phyloP scores from a whole-genome alignment of 2,329 filamentous ascomycete species.

The Aureobasidium subglaciale region DNA sequence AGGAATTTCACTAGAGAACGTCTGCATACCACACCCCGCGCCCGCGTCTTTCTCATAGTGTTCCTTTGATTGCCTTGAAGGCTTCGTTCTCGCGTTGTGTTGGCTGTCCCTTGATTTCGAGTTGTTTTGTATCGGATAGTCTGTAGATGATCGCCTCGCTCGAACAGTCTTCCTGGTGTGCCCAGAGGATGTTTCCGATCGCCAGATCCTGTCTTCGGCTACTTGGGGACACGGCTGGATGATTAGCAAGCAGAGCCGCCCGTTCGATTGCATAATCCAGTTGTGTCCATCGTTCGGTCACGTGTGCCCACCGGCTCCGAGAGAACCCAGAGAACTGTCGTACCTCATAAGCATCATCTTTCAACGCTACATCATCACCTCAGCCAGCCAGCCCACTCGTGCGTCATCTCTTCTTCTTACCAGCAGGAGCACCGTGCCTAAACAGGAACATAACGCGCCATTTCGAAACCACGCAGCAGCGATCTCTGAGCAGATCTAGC shows the following conservation, averaged over 20 bases:
- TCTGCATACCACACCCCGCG: neutral
- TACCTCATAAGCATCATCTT: no score
- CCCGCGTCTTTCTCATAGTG: no score
- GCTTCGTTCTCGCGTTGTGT: no score
- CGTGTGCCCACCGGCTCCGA: no score
- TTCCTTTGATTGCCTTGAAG: neutral
- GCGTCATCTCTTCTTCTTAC: neutral
- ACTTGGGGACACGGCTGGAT: neutral
- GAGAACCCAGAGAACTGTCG: no score
- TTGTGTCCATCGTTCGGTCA: neutral
- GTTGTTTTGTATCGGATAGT: neutral
- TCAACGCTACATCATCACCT: no score
- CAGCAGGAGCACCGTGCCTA: slow-evolving; percentile 6
- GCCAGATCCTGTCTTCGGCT: neutral
- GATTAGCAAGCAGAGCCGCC: slow-evolving; percentile 7
- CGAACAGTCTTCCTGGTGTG: neutral
- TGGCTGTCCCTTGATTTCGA: neutral
- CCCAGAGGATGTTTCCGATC: no score
- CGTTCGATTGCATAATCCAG: neutral
- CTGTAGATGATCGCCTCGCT: neutral
- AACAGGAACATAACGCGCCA: slow-evolving; percentile 11
- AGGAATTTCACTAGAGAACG: neutral
- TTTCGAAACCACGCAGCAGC: slow-evolving; percentile 1
- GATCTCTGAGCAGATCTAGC: slow-evolving; percentile 1
- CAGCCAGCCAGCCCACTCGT: neutral